These are phyloP conservation scores for Nosema muscidifuracis DNA, from an alignment of 371 early-diverging fungal species.

Conservation along the genomic window DNA sequence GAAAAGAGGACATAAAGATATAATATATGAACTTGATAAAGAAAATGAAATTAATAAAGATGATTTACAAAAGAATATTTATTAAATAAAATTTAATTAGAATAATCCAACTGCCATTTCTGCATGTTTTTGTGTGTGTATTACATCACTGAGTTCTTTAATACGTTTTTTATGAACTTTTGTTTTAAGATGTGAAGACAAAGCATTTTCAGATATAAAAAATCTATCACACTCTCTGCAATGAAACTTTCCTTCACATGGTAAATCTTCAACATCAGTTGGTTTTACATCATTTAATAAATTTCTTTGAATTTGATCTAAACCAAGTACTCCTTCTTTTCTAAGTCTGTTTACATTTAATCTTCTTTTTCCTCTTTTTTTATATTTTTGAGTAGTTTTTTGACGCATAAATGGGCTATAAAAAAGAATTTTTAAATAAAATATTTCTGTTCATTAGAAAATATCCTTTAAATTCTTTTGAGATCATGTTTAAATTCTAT, in stretches of 20 bases:
- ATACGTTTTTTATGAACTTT: slow-evolving; percentile 25
- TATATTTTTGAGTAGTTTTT: slow-evolving; percentile 1
- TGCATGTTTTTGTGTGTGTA: slow-evolving; percentile 31
- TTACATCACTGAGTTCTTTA: slow-evolving; percentile 9
- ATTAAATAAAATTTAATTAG: not conserved
- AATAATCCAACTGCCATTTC: slow-evolving; percentile 24
- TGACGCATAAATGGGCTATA: not conserved
- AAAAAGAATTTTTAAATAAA: too few relatives aligned
- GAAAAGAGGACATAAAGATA: too few relatives aligned
- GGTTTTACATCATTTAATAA: not conserved
- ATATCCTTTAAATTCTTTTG: too few relatives aligned
- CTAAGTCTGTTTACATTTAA: not conserved
- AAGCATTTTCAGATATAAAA: slow-evolving; percentile 32
- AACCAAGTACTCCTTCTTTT: not conserved
- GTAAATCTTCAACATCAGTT: slow-evolving; percentile 12
- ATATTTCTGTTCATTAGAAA: too few relatives aligned
- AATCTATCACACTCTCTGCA: slow-evolving; percentile 45
- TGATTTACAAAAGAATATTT: slow-evolving; percentile 1
- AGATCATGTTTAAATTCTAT: too few relatives aligned
- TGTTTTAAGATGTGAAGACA: slow-evolving; percentile 19
- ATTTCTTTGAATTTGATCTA: slow-evolving; percentile 27
- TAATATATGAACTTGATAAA: too few relatives aligned
- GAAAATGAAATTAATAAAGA: too few relatives aligned
- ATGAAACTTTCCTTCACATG: slow-evolving; percentile 27
- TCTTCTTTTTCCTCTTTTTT: slow-evolving; percentile 4